Evolutionary conservation across 352 stramenopile species (phyloP).

Genomic region (Phytophthora pseudosyringae): DNA sequence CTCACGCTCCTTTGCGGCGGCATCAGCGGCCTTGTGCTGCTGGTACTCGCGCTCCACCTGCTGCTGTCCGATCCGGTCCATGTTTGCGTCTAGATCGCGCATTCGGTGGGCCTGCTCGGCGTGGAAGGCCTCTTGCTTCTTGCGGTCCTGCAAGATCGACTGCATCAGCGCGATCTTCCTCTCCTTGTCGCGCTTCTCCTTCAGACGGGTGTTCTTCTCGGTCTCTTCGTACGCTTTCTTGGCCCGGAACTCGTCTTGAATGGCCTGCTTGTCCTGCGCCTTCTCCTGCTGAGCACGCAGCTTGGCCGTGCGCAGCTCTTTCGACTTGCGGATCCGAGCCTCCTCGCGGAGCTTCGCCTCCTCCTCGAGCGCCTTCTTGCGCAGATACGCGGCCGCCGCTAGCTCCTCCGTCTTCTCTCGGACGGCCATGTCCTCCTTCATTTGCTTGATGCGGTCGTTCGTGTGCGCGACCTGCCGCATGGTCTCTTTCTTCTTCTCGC

Average conservation of each 20-base stretch:
- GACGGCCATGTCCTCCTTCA: conserved; percentile 57
- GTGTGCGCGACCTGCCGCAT: conserved; percentile 60
- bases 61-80: conserved; percentile 49
- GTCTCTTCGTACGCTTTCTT: conserved; percentile 78
- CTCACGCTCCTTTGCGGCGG: conserved; percentile 42
- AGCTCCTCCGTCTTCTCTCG: conserved; percentile 75
- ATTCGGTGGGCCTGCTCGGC: conserved; percentile 47
- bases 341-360: conserved; percentile 73
- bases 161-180: conserved; percentile 48
- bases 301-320: conserved; percentile 77
- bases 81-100: conserved; percentile 46
- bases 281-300: conserved; percentile 83
- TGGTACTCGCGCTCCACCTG: conserved; percentile 55
- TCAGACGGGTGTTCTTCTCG: conserved; percentile 60
- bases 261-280: conserved; percentile 73
- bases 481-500: conserved; percentile 49
- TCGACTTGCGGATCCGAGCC: conserved; percentile 65
- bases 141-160: conserved; percentile 58
- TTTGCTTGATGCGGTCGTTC: conserved; percentile 71
- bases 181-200: conserved; percentile 60
- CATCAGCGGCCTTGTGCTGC: conserved; percentile 37
- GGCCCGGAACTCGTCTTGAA: conserved; percentile 73
- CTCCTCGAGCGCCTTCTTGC: conserved; percentile 75
- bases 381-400: conserved; percentile 64
- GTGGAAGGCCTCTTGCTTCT: conserved; percentile 66